Percentiles rank a stretch among this genome's conserved stretches.
phyloP scores from a whole-genome alignment of 2,329 filamentous ascomycete species.

The Apiospora aurea region DNA sequence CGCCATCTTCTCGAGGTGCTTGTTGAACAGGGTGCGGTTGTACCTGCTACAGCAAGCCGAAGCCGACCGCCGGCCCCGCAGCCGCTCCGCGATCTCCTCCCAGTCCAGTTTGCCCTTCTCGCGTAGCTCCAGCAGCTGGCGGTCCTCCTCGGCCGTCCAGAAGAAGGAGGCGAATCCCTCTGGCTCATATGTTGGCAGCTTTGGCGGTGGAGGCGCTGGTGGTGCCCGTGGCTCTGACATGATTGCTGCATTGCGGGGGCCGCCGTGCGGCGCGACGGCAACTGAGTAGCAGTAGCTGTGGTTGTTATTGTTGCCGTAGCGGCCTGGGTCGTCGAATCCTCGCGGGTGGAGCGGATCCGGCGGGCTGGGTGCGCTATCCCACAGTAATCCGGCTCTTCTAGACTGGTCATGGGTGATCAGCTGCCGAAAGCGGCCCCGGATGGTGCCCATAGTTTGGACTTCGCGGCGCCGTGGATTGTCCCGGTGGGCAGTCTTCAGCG shows the following conservation, averaged over 20 bases:
- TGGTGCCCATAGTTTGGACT: background rate
- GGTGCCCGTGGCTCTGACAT: background rate
- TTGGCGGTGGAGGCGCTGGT: background rate
- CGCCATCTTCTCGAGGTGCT: constrained; percentile 4
- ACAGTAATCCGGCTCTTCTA: background rate
- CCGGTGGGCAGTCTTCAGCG: background rate
- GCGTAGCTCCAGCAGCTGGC: constrained; percentile 16
- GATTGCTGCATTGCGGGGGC: background rate
- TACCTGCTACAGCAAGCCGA: constrained; percentile 17
- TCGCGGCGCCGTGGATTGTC: background rate
- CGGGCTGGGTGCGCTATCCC: constrained; percentile 5
- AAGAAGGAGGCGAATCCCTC: background rate
- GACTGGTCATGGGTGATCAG: constrained; percentile 3
- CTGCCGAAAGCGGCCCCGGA: background rate
- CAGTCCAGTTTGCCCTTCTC: constrained; percentile 7
- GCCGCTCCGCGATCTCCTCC: constrained; percentile 23
- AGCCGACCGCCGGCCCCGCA: constrained; percentile 2
- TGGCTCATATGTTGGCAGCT: background rate
- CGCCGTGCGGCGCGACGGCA: background rate
- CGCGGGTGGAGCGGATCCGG: background rate
- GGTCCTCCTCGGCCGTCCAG: constrained; percentile 23
- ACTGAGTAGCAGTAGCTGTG: background rate
- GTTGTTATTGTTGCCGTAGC: background rate
- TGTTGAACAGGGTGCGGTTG: background rate
- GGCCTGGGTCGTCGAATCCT: background rate